Evolutionary conservation across 2,329 filamentous ascomycete species (phyloP).

Genomic region (Hypoxylon sp.): DNA sequence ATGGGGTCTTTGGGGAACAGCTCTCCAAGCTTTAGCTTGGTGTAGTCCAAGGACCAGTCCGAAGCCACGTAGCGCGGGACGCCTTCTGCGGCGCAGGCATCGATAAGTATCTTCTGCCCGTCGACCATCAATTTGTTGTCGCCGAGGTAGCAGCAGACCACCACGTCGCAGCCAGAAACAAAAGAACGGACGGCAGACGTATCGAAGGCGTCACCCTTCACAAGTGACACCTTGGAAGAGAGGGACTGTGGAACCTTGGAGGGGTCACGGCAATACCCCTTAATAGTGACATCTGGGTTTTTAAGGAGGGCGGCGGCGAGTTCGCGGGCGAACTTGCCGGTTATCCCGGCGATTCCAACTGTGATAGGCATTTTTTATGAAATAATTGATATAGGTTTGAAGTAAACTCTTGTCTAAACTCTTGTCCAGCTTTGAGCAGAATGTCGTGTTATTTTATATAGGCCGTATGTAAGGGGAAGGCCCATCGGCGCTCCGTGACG

Average conservation of each 20-base stretch:
- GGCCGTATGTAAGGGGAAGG: background rate
- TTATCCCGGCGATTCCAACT: constrained; percentile 44
- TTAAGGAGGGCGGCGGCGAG: constrained; percentile 32
- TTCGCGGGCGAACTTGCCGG: constrained; percentile 42
- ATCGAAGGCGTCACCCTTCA: constrained; percentile 38
- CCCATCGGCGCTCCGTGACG: constrained; percentile 25
- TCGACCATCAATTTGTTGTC: constrained; percentile 57
- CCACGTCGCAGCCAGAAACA: constrained; percentile 54
- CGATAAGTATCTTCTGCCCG: constrained; percentile 60
- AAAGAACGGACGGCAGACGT: constrained; percentile 47
- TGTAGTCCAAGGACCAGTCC: constrained; percentile 60
- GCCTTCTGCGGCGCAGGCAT: constrained; percentile 55
- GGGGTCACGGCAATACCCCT: constrained; percentile 38
- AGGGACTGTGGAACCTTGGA: constrained; percentile 30
- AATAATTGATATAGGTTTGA: background rate
- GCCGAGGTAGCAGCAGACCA: constrained; percentile 60
- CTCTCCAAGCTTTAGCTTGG: constrained; percentile 56
- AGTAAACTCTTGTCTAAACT: background rate
- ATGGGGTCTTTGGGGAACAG: constrained; percentile 59
- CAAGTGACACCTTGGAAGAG: constrained; percentile 20
- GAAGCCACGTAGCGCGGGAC: constrained; percentile 59
- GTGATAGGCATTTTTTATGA: constrained; percentile 35
- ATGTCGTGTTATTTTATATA: constrained; percentile 16
- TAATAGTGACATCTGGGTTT: constrained; percentile 27
- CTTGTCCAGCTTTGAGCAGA: background rate